A percentile compares a stretch with the other conserved stretches of the same genome.
phyloP scores from a whole-genome alignment of 768 basidiomycete species.

The Mycena epipterygia region DNA sequence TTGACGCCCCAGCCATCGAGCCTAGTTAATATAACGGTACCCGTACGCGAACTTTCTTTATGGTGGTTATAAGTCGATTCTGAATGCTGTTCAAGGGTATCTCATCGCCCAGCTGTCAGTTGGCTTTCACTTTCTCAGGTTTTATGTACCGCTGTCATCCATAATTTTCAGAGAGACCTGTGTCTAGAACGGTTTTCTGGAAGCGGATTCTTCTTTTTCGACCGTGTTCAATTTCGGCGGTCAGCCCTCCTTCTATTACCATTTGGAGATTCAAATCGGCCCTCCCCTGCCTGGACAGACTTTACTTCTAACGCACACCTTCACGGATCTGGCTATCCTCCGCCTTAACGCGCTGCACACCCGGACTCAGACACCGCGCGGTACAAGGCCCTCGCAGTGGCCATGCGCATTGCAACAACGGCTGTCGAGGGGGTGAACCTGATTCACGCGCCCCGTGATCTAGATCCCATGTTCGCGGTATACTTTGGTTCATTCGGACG shows the following conservation, averaged over 20 bases:
- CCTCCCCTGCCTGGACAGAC: constrained; percentile 53
- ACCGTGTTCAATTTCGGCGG: constrained; percentile 60
- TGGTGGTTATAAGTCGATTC: background rate
- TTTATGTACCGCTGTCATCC: background rate
- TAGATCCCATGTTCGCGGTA: background rate
- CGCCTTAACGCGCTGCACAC: constrained; percentile 10
- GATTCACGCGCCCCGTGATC: background rate
- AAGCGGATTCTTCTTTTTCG: constrained; percentile 32
- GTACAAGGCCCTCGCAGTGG: background rate
- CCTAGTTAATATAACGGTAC: too few relatives aligned
- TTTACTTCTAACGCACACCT: background rate
- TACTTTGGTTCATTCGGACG: too few relatives aligned
- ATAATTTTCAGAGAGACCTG: background rate
- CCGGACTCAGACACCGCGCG: background rate
- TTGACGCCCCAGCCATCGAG: background rate
- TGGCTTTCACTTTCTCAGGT: background rate
- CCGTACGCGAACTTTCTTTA: too few relatives aligned
- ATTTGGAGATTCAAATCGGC: constrained; percentile 61
- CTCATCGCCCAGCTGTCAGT: constrained; percentile 4
- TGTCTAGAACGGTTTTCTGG: constrained; percentile 13
- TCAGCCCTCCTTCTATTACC: constrained; percentile 62
- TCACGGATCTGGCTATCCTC: constrained; percentile 15
- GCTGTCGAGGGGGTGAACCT: background rate
- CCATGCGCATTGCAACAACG: background rate
- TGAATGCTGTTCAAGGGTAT: background rate